Evolutionary conservation across 768 basidiomycete genomes (phyloP).

Genomic region (Leccinellum rugosiceps): DNA sequence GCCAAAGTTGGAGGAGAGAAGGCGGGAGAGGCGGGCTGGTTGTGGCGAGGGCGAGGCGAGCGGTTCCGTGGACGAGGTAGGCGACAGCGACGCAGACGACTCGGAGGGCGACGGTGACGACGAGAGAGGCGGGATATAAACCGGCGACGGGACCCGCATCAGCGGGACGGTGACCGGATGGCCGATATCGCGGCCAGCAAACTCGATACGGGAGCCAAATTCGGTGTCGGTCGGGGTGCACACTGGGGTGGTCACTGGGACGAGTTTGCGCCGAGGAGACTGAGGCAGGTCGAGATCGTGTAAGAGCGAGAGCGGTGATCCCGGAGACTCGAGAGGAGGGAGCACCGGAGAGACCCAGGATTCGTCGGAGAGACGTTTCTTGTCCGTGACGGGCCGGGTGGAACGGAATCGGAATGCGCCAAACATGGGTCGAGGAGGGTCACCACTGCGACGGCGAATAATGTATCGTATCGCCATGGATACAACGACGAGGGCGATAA

Average conservation of each 20-base stretch:
- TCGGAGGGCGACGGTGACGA: slow-evolving; percentile 14
- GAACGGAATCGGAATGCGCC: background rate
- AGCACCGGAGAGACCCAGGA: slow-evolving; percentile 24
- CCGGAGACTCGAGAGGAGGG: slow-evolving; percentile 5
- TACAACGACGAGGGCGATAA: slow-evolving; percentile 10
- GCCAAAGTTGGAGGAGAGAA: slow-evolving; percentile 22
- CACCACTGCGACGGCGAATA: slow-evolving; percentile 9
- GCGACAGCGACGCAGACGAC: slow-evolving; percentile 10
- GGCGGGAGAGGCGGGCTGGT: slow-evolving; percentile 16
- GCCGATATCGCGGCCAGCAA: background rate
- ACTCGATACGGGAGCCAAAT: slow-evolving; percentile 14
- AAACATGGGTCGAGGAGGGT: slow-evolving; percentile 8
- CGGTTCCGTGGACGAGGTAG: slow-evolving; percentile 14
- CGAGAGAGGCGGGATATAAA: slow-evolving; percentile 20
- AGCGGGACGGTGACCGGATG: slow-evolving; percentile 1
- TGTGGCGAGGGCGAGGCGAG: slow-evolving; percentile 2
- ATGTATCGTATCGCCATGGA: slow-evolving; percentile 6
- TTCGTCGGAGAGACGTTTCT: slow-evolving; percentile 25
- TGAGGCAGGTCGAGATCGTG: slow-evolving; percentile 12
- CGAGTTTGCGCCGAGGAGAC: slow-evolving; percentile 12
- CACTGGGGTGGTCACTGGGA: slow-evolving; percentile 16
- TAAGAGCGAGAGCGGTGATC: slow-evolving; percentile 1
- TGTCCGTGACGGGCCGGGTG: background rate
- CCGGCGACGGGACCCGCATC: slow-evolving; percentile 21
- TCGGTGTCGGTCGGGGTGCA: slow-evolving; percentile 21